Evolutionary conservation across 2,329 filamentous ascomycete species (phyloP), one percentile per base, ranked within the genome.

Genomic region (Chrysoporthe cubensis): DNA sequence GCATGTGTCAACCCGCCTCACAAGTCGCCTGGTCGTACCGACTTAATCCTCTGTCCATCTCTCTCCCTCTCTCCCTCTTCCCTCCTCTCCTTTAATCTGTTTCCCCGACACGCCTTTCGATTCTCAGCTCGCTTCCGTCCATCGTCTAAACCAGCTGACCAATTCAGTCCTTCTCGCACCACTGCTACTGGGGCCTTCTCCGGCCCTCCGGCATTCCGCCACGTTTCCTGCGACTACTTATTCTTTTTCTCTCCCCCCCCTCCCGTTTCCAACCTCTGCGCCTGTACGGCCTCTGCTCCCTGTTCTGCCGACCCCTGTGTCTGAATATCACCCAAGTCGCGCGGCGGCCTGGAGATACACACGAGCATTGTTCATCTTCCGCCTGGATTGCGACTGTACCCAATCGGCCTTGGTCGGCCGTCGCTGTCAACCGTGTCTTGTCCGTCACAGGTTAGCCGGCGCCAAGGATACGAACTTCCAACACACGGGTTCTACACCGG

Each of bases 81-180:
- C 46, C 64, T 62, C 60, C 21, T 42, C 64, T 62, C 46, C 52
- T 57, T 34, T 66, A 32, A 59, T 56, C 18, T 18, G 4, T 37
- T 52, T 26, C 11, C 48, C 61, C 5, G 21, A 50, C 57, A 57
- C 57, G 58, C 37, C 43, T 61, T 57, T 64, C 44, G 13, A 54
- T 40, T 37, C 46, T 57, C 26, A 6, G 2, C 34, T 54, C 62
- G 6, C 48, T 32, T 52, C 37, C 44, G 37, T 32, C 40, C 40
- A n/a, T 56, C 40, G 34, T 32, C 13, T 14, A 18, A 48, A 32
- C 57, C 68, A 69, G 68, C 68, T 69, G 65, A 68, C 66, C 63
- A 66, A 68, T 70, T 70, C 66, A 50, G 62, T 62, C 62, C 50
- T 62, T 48, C 62, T 56, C 67, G 18, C 46, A 61, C 56, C 16